A percentile compares a stretch with the other conserved stretches of the same genome.
phyloP scores from a whole-genome alignment of 2,329 filamentous ascomycete genomes.

The Acarospora socialis region DNA sequence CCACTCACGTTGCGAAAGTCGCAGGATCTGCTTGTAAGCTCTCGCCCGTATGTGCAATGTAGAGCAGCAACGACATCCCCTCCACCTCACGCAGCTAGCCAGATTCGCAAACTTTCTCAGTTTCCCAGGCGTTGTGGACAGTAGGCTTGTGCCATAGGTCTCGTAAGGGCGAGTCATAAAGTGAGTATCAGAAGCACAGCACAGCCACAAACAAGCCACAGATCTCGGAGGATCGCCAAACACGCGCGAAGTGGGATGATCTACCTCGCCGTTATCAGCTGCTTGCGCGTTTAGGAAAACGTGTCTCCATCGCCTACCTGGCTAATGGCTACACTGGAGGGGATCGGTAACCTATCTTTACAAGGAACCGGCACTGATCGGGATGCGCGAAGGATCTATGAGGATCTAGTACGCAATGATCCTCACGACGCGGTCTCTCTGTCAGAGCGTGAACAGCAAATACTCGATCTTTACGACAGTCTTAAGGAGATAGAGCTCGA shows the following conservation, averaged over 20 bases:
- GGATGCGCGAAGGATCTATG: conserved; percentile 6
- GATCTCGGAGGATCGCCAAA: no score
- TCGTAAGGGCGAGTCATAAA: not conserved
- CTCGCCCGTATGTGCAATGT: conserved; percentile 86
- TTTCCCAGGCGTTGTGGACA: no score
- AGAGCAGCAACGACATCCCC: conserved; percentile 76
- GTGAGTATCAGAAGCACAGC: not conserved
- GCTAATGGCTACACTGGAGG: not conserved
- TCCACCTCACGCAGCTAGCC: not conserved
- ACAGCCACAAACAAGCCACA: not conserved
- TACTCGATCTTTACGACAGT: conserved; percentile 56
- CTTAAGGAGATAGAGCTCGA: conserved; percentile 59
- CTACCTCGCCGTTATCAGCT: no score
- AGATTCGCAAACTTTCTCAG: no score
- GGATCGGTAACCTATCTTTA: not conserved
- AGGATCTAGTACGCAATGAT: conserved; percentile 29
- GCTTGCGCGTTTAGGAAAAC: no score
- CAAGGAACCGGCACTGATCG: no score
- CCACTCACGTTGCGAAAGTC: conserved; percentile 57
- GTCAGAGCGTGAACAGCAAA: conserved; percentile 50
- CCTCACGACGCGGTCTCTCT: conserved; percentile 39
- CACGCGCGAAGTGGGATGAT: no score
- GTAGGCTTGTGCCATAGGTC: no score
- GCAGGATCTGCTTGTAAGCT: conserved; percentile 65
- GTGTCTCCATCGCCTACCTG: not conserved